Conservation (phyloP, 176 grass and related monocot species). For the Echinochloa phyllopogon region DNA sequence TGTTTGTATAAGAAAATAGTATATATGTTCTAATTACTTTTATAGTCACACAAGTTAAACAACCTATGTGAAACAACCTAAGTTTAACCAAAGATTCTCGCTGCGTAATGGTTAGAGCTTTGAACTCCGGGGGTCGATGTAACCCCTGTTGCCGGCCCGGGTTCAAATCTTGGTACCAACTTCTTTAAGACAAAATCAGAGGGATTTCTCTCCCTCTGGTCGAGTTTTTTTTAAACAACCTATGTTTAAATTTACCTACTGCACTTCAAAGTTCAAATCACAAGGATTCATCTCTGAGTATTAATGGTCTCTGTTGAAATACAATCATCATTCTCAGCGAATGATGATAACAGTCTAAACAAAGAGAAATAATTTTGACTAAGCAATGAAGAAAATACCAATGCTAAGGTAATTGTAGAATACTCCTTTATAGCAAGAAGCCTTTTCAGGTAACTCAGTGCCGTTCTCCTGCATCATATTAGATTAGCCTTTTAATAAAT, state of each 20-base stretch:
- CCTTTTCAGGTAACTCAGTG: constrained; percentile 68
- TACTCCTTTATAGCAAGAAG: constrained; percentile 89
- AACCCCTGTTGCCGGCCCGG: no score
- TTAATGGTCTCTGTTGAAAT: background rate
- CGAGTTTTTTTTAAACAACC: background rate
- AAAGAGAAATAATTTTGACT: constrained; percentile 18
- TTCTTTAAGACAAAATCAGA: no score
- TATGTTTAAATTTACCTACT: background rate
- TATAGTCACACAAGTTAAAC: background rate
- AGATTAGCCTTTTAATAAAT: constrained; percentile 14
- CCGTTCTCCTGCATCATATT: constrained; percentile 68
- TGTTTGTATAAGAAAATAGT: constrained; percentile 5
- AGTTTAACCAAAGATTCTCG: no score
- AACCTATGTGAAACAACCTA: no score
- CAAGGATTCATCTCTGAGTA: background rate
- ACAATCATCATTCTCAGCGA: background rate
- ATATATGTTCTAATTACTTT: background rate
- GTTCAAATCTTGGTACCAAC: no score
- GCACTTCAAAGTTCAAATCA: constrained; percentile 27
- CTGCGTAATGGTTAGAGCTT: no score
- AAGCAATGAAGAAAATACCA: constrained; percentile 60
- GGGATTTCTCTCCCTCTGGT: no score
- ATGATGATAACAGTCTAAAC: constrained; percentile 17
- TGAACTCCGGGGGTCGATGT: no score
- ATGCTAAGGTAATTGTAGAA: constrained; percentile 99